Percentiles rank a stretch among this genome's conserved stretches.
These are phyloP conservation scores for Trichoderma aggressivum DNA, from an alignment of 2,329 filamentous ascomycete species.

Conservation along the genomic window DNA sequence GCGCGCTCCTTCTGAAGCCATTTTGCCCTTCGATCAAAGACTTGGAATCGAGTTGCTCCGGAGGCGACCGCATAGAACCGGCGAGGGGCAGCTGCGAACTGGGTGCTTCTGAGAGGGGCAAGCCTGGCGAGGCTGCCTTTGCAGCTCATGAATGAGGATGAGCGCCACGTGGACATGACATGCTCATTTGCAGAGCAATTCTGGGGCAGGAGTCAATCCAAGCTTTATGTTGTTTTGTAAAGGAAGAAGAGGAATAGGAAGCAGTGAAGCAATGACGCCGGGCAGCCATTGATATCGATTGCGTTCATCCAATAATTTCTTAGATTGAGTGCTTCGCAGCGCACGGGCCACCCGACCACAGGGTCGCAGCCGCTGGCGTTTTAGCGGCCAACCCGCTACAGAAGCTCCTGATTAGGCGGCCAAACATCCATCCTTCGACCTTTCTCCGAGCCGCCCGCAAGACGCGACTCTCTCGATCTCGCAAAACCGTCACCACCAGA, in stretches of 20 bases:
- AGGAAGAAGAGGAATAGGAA: neutral
- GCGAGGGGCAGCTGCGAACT: conserved; percentile 26
- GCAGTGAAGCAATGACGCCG: neutral
- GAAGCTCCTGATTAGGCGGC: conserved; percentile 14
- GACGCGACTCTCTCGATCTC: conserved; percentile 13
- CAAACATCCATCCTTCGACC: too few relatives aligned
- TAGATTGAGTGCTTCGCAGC: neutral
- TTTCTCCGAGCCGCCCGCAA: conserved; percentile 13
- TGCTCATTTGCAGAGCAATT: conserved; percentile 20
- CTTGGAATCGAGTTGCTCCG: conserved; percentile 74
- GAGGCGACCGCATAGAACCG: conserved; percentile 74
- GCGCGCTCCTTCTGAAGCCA: conserved; percentile 89
- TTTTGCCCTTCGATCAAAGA: conserved; percentile 88
- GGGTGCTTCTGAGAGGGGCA: conserved; percentile 20
- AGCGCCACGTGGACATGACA: conserved; percentile 33
- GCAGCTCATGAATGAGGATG: conserved; percentile 26
- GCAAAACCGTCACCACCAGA: neutral
- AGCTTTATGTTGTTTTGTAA: neutral
- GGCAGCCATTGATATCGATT: neutral
- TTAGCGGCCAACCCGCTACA: conserved; percentile 5
- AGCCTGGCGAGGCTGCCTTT: conserved; percentile 25
- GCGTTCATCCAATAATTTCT: neutral
- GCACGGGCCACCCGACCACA: conserved; percentile 19
- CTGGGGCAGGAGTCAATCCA: neutral
- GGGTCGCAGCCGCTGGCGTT: neutral